Evolutionary conservation across 2,329 filamentous ascomycete genomes (phyloP), one percentile per base, ranked within the genome.

Genomic region (Dactylellina cionopaga): DNA sequence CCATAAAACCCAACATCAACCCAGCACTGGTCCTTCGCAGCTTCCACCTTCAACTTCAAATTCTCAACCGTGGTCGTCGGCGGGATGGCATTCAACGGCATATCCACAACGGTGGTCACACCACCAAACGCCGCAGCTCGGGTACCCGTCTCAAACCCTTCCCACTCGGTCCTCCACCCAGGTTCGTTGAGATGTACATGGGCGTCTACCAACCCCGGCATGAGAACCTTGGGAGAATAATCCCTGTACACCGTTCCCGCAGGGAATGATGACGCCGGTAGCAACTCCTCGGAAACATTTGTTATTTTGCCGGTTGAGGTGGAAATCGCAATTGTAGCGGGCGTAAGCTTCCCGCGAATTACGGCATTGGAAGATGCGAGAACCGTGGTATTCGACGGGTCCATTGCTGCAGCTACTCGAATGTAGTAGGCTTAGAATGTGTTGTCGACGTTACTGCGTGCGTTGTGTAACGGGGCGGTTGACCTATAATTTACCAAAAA

Each of bases 1-100:
- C 95, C 95, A 79, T 98, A 98, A 81, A 99, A 98, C 27, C 92
- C 95, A n/a, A 98, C 93, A 77, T 98, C 95, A 24, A 98, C 92
- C 94, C 94, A 99, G 82, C 94, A 96, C 82, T 98, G 90, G 31
- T 91, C 92, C 73, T 86, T 81, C 39, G 92, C 92, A 22, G 95
- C 95, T 25, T 87, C 86, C 47, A 96, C 84, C 84, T 99, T 99
- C 83, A 92, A 90, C 74, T 90, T 84, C 76, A 99, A 86, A 5
- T 90, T 92, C 15, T 84, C 83, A 2, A 98, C 85, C 0, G 94
- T 98, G 7, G 94, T 98, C 0, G 95, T 99, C 0, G 95, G 95
- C 33, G 95, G 95, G 59, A 99, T 96, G 51, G 94, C 92, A 81
- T 99, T 99, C 74, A 98, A 82, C 31, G 95, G 95, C 95, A 99